Percentiles rank a stretch among this genome's conserved stretches.
Evolutionary conservation across 306 rosid species (phyloP).

Genomic region (Dryas drummondii): DNA sequence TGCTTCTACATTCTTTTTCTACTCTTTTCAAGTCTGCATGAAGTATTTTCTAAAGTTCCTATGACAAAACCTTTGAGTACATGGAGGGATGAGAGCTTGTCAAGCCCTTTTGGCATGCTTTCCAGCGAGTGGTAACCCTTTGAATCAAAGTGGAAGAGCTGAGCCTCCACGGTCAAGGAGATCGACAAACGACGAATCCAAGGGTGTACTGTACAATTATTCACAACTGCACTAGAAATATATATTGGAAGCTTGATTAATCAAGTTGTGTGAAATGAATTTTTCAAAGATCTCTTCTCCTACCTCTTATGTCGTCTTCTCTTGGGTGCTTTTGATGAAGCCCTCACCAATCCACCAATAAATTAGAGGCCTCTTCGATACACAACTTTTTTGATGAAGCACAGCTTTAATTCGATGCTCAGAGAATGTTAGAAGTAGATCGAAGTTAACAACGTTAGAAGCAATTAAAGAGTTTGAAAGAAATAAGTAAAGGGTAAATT

Average conservation of each 20-base stretch:
- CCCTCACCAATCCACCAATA: constrained; percentile 44
- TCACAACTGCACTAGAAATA: neutral
- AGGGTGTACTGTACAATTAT: constrained; percentile 13
- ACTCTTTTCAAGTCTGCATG: too few species aligned
- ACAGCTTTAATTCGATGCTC: neutral
- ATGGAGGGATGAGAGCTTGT: constrained; percentile 31
- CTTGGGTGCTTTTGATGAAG: neutral
- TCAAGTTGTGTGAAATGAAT: constrained; percentile 26
- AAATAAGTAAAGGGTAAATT: too few species aligned
- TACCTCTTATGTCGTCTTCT: constrained; percentile 7
- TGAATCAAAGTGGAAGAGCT: constrained; percentile 5
- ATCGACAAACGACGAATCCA: constrained; percentile 33
- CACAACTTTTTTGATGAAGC: constrained; percentile 6
- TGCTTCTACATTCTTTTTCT: too few species aligned
- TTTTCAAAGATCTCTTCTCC: constrained; percentile 14
- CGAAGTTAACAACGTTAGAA: too few species aligned
- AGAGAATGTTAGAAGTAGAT: too few species aligned
- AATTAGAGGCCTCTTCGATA: constrained; percentile 28
- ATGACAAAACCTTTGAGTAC: constrained; percentile 44
- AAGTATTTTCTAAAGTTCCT: neutral
- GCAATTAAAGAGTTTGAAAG: too few species aligned
- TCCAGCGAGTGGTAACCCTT: constrained; percentile 40
- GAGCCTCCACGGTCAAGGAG: neutral
- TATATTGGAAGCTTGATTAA: neutral
- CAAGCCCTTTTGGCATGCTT: constrained; percentile 38